Evolutionary conservation across 257 asterid genomes (phyloP), one percentile per base, ranked within the genome.

Genomic region (Solanum chmielewskii): DNA sequence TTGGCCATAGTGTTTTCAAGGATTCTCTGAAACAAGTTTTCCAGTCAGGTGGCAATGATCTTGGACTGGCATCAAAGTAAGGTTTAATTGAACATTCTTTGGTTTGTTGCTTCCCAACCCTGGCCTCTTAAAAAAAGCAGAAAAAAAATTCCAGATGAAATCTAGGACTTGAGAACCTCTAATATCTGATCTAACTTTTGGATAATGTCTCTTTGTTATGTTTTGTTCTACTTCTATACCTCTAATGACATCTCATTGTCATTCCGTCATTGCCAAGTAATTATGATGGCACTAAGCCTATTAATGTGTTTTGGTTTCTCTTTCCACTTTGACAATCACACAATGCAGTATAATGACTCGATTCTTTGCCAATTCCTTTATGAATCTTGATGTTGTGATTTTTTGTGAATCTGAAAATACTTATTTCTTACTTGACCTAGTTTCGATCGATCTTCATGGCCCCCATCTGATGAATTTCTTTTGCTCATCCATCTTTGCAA

Each of bases 1-100:
- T 96, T 91, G 98, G 98, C 86, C 99, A 96, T 92, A 94, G 98
- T 75, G 98, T 95, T 83, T 96, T 95, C 91, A 96, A 94, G 95
- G 98, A 95, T 82, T 95, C 99, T 83, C 83, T 95, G 77, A 94
- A 88, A 91, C 93, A 91, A n/a, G 93, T 96, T 73, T 96, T 96
- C 71, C 97, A 91, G 90, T 93, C 98, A 84, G 98, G 93, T 62
- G 99, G 93, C 85, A 90, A 91, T 89, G 98, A 94, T 92, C 96
- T 95, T 87, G 95, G 95, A 83, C 93, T 96, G 85, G 93, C 99
- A 87, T 94, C 99, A 87, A 95, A 94, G 99, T 95, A 96, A 92
- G 96, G 83, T 90, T 88, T 93, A 88, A 56, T 80, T 89, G 78
- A 78, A 89, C 84, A 86, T 41, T 82, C 83, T 85, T 71, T 85